Conservation (phyloP, 305 asterid genomes). For the Salvia sclarea region DNA sequence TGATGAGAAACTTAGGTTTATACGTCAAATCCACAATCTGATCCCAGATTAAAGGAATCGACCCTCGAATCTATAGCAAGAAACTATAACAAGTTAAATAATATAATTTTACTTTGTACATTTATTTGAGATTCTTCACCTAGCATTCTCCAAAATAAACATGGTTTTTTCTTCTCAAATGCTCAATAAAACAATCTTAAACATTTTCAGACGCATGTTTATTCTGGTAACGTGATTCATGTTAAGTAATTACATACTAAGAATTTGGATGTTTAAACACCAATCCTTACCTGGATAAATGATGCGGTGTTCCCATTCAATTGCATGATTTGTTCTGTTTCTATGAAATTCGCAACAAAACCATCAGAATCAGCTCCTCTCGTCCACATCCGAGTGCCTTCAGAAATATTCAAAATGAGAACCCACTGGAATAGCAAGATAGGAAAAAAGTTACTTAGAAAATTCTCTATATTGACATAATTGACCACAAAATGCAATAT, state of each 20-base stretch:
- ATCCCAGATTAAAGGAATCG: constrained; percentile 95
- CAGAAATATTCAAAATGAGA: constrained; percentile 33
- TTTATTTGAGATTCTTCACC: neutral
- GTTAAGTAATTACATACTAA: neutral
- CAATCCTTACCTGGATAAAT: constrained; percentile 68
- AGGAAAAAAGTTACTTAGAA: constrained; percentile 17
- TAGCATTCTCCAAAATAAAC: neutral
- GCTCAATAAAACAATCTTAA: no score
- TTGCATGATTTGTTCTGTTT: constrained; percentile 84
- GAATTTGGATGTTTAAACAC: neutral
- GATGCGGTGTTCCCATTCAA: constrained; percentile 73
- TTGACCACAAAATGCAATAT: no score
- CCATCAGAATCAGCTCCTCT: constrained; percentile 99
- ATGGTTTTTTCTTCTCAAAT: no score
- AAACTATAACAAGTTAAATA: neutral
- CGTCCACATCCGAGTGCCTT: constrained; percentile 99
- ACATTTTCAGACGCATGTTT: neutral
- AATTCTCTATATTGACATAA: neutral
- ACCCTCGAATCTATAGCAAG: constrained; percentile 77
- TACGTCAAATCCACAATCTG: constrained; percentile 97
- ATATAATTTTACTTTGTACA: neutral
- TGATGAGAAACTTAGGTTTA: constrained; percentile 79
- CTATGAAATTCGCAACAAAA: constrained; percentile 91
- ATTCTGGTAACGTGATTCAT: neutral
- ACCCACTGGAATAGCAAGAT: constrained; percentile 34